Evolutionary conservation across 805 yeast genomes (phyloP).

Genomic region (Metschnikowia picachoensis): DNA sequence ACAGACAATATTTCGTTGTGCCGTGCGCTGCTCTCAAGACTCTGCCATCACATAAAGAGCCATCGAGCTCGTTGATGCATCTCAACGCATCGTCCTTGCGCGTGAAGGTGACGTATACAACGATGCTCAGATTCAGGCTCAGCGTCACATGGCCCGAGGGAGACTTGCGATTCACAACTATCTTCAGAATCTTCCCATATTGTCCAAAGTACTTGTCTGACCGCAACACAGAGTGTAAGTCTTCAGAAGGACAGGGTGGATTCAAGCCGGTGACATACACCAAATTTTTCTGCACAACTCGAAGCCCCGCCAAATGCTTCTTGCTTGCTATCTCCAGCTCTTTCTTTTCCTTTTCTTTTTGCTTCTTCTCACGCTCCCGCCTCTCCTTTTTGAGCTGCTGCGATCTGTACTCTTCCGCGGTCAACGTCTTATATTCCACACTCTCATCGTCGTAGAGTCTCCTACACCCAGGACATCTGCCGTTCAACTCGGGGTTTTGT

Average conservation of each 20-base stretch:
- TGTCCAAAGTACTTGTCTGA: conserved; percentile 97
- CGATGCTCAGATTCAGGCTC: conserved; percentile 67
- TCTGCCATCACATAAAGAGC: conserved; percentile 88
- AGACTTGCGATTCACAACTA: conserved; percentile 81
- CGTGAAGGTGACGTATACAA: conserved; percentile 92
- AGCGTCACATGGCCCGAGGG: conserved; percentile 37
- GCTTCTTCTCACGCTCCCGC: conserved; percentile 77
- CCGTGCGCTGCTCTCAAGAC: conserved; percentile 94
- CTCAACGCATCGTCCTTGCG: conserved; percentile 91
- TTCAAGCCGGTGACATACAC: conserved; percentile 95
- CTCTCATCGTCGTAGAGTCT: conserved; percentile 88
- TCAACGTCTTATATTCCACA: conserved; percentile 79
- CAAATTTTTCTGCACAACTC: conserved; percentile 96
- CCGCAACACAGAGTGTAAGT: conserved; percentile 74
- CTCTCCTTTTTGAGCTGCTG: conserved; percentile 79
- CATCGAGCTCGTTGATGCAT: conserved; percentile 90
- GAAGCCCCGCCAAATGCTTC: conserved; percentile 91
- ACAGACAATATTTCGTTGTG: conserved; percentile 97
- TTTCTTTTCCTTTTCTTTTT: conserved; percentile 84
- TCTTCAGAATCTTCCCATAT: conserved; percentile 91
- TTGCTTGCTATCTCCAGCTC: conserved; percentile 82
- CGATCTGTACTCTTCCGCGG: conserved; percentile 81
- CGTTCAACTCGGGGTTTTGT: conserved; percentile 91
- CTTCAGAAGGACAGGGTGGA: conserved; percentile 79
- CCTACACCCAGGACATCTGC: conserved; percentile 97